phyloP scores from a whole-genome alignment of 129 eudicot species.

The sunflower (Helianthus annuus) region DNA sequence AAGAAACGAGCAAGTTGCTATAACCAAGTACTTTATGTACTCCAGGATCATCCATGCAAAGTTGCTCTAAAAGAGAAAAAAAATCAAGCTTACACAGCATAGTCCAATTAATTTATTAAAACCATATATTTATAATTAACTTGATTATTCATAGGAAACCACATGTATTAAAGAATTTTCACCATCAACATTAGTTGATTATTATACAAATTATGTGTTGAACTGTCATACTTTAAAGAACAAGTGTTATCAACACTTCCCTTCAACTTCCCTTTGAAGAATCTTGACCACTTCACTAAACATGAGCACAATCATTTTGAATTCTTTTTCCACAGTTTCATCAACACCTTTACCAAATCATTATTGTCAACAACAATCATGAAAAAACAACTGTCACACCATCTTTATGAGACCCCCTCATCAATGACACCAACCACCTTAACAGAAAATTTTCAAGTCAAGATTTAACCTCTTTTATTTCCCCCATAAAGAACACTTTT shows the following conservation, averaged over 20 bases:
- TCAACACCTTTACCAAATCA: slow-evolving; percentile 14
- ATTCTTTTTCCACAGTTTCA: slow-evolving; percentile 23
- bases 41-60: too few species aligned
- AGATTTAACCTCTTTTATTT: slow-evolving; percentile 19
- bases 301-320: slow-evolving; percentile 26
- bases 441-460: slow-evolving; percentile 26
- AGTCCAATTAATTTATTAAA: too few species aligned
- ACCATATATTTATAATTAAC: too few species aligned
- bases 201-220: background rate
- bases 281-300: slow-evolving; percentile 31
- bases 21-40: too few species aligned
- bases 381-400: slow-evolving; percentile 16
- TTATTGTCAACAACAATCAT: slow-evolving; percentile 25
- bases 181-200: background rate
- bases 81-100: too few species aligned
- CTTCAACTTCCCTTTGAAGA: background rate
- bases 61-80: too few species aligned
- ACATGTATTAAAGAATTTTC: background rate
- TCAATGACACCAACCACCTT: slow-evolving; percentile 35
- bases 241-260: slow-evolving; percentile 11
- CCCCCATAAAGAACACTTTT: slow-evolving; percentile 18
- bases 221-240: background rate
- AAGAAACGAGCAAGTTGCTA: too few species aligned
- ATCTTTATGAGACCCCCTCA: slow-evolving; percentile 26
- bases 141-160: background rate